These are phyloP conservation scores for Pyrrhoderma lamaoense DNA, from an alignment of 1,284 basidiomycete genomes.

Conservation along the genomic window DNA sequence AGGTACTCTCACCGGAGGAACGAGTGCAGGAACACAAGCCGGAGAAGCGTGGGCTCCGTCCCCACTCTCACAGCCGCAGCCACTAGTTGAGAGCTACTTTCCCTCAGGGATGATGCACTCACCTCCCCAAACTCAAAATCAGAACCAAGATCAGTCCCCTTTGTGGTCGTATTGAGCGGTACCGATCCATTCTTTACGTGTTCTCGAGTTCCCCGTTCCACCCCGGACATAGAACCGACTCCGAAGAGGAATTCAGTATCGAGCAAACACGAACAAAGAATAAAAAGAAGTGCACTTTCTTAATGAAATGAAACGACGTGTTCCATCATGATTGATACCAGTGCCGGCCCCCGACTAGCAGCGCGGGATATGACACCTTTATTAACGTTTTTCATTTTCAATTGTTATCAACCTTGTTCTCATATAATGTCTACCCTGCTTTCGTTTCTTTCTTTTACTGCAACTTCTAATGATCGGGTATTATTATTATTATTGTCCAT, in stretches of 20 bases:
- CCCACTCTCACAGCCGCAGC: conserved; percentile 11
- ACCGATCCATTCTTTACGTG: neutral
- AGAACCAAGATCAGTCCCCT: conserved; percentile 10
- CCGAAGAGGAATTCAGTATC: too few species aligned
- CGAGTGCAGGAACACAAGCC: conserved; percentile 7
- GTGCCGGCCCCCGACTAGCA: neutral
- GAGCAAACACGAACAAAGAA: too few species aligned
- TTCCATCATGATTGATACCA: neutral
- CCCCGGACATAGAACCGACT: too few species aligned
- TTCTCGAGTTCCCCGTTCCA: too few species aligned
- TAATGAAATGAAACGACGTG: too few species aligned
- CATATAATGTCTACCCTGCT: conserved; percentile 6
- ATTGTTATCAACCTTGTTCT: neutral
- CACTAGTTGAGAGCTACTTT: conserved; percentile 1
- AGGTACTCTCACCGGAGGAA: neutral
- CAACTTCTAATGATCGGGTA: conserved; percentile 3
- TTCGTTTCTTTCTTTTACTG: neutral
- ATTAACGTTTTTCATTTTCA: too few species aligned
- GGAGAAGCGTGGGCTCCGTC: neutral
- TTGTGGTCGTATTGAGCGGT: conserved; percentile 7
- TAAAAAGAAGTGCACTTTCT: too few species aligned
- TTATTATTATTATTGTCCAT: conserved; percentile 16
- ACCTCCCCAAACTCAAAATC: conserved; percentile 4
- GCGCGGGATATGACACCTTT: too few species aligned
- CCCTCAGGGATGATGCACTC: conserved; percentile 6